Conservation (phyloP, 2,329 filamentous ascomycete genomes). For the Colletotrichum paranaense region DNA sequence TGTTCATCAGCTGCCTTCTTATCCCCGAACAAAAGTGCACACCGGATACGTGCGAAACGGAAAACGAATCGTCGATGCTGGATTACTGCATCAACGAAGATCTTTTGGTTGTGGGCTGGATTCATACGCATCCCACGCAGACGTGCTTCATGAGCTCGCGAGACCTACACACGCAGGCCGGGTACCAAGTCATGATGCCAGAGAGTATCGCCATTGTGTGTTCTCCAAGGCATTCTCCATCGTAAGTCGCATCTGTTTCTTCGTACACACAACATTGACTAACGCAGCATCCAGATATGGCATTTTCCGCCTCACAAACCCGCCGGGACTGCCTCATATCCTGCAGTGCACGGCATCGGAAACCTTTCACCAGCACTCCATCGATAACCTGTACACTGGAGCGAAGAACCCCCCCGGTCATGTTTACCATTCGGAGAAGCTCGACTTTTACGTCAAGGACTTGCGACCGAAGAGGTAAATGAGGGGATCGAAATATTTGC, state of each 20-base stretch:
- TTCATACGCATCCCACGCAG: conserved; percentile 96
- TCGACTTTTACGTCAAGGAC: conserved; percentile 71
- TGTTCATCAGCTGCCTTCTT: conserved; percentile 89
- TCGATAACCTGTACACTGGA: conserved; percentile 81
- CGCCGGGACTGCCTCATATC: conserved; percentile 88
- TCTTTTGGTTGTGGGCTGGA: conserved; percentile 92
- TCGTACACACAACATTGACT: conserved; percentile 13
- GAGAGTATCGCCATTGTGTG: conserved; percentile 98
- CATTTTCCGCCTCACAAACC: conserved; percentile 92
- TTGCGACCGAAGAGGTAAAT: conserved; percentile 53
- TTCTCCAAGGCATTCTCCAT: conserved; percentile 82
- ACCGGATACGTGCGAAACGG: conserved; percentile 93
- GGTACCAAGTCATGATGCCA: conserved; percentile 95
- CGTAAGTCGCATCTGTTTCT: conserved; percentile 62
- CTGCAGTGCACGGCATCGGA: conserved; percentile 81
- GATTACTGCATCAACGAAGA: conserved; percentile 90
- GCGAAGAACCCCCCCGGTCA: conserved; percentile 75
- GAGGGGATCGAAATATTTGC: neutral
- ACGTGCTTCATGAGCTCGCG: conserved; percentile 98
- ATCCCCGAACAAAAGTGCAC: conserved; percentile 93
- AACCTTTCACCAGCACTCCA: conserved; percentile 82
- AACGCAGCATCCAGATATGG: conserved; percentile 73
- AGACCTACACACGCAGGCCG: conserved; percentile 92
- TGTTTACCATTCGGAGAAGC: conserved; percentile 74
- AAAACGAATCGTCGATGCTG: conserved; percentile 86